Evolutionary conservation across 495 filamentous ascomycete genomes (phyloP).

Genomic region (Penicillium atrosanguineum): DNA sequence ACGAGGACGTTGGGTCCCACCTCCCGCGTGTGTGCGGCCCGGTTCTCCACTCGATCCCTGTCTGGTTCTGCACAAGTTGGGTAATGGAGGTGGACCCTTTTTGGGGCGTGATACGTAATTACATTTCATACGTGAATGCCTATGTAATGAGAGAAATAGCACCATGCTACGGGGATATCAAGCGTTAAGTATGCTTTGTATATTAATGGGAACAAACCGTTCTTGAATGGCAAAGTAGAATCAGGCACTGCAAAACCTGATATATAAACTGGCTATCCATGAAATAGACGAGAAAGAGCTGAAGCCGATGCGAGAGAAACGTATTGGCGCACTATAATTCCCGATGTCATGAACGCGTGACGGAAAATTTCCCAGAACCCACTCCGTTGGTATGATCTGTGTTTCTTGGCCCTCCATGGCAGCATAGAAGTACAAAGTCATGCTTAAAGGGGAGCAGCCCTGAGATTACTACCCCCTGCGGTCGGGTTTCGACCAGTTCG

Average conservation of each 20-base stretch:
- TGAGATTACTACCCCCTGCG: not conserved
- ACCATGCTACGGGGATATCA: not conserved
- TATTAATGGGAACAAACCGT: not conserved
- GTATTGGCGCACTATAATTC: not conserved
- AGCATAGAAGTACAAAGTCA: not conserved
- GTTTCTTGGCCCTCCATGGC: not conserved
- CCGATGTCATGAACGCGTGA: not conserved
- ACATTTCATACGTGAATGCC: not conserved
- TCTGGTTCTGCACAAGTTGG: not conserved
- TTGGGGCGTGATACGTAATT: not conserved
- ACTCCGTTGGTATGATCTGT: not conserved
- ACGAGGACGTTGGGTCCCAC: constrained; percentile 11
- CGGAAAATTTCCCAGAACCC: not conserved
- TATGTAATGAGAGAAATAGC: not conserved
- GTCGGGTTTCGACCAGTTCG: not conserved
- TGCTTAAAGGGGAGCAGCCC: not conserved
- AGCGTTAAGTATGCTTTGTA: not conserved
- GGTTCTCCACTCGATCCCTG: not conserved
- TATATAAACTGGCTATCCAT: not conserved
- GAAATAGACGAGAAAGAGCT: not conserved
- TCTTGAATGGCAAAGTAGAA: not conserved
- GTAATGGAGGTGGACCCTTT: not conserved
- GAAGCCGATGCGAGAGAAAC: not conserved
- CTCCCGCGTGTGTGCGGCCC: not conserved
- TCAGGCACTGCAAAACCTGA: not conserved